Evolutionary conservation across 148 eudicot species (phyloP).

Genomic region (Beta vulgaris): DNA sequence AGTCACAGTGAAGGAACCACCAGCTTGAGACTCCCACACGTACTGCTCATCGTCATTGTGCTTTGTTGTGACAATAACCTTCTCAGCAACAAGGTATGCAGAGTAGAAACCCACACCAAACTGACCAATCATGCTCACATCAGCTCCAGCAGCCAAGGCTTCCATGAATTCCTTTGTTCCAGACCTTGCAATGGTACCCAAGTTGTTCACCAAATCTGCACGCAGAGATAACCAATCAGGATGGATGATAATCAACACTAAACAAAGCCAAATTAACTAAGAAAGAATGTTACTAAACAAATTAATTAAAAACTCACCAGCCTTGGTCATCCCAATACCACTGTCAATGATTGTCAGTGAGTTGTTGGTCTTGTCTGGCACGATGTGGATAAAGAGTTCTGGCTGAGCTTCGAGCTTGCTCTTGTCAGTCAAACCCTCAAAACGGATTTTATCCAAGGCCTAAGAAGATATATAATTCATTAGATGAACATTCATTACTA

Average conservation of each 20-base stretch:
- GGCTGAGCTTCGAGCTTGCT: constrained; percentile 69
- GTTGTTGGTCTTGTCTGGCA: constrained; percentile 66
- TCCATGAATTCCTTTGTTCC: constrained; percentile 88
- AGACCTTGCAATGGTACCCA: constrained; percentile 73
- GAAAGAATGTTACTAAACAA: background rate
- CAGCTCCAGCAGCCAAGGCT: constrained; percentile 84
- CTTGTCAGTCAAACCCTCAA: constrained; percentile 67
- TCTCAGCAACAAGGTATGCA: constrained; percentile 77
- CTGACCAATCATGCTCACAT: constrained; percentile 84
- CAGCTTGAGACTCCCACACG: constrained; percentile 76
- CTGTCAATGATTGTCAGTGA: constrained; percentile 68
- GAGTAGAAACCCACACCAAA: constrained; percentile 79
- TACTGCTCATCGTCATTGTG: constrained; percentile 82
- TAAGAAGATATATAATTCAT: background rate
- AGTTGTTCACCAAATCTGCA: constrained; percentile 78
- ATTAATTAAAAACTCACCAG: constrained; percentile 43
- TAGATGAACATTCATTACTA: background rate
- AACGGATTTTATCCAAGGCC: constrained; percentile 70
- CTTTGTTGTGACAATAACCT: constrained; percentile 73
- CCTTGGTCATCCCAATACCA: constrained; percentile 77
- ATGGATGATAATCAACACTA: too few species aligned
- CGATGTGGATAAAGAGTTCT: constrained; percentile 61
- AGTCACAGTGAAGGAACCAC: constrained; percentile 77
- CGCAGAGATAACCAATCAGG: background rate
- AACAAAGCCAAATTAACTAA: background rate